Evolutionary conservation across 805 yeast genomes (phyloP).

Genomic region (Lachancea kluyveri): DNA sequence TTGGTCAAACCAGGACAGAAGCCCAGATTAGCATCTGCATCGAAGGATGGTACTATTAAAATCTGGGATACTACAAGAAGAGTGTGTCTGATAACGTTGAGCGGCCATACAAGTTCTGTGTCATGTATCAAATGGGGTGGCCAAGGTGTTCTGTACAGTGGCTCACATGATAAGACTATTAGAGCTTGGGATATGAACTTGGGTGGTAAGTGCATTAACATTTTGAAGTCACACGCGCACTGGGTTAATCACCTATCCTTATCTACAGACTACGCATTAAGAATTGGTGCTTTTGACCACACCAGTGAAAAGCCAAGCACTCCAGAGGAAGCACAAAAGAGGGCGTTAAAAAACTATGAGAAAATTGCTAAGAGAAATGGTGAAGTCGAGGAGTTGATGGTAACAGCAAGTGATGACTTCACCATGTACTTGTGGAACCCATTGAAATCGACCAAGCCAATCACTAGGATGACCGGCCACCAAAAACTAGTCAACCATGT

Average conservation of each 20-base stretch:
- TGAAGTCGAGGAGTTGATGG: conserved; percentile 74
- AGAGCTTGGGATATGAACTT: conserved; percentile 79
- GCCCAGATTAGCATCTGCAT: conserved; percentile 76
- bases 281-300: conserved; percentile 87
- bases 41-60: conserved; percentile 85
- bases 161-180: conserved; percentile 91
- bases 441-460: conserved; percentile 66
- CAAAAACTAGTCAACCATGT: conserved; percentile 96
- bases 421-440: conserved; percentile 99
- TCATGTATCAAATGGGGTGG: conserved; percentile 99
- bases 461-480: conserved; percentile 94
- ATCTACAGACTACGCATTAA: conserved; percentile 81
- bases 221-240: conserved; percentile 86
- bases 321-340: conserved; percentile 41
- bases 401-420: conserved; percentile 94
- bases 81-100: conserved; percentile 59
- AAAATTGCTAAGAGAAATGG: conserved; percentile 52
- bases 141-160: conserved; percentile 71
- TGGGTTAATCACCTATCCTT: conserved; percentile 95
- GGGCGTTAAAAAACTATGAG: conserved; percentile 48
- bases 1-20: conserved; percentile 56
- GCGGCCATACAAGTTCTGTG: conserved; percentile 85
- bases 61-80: conserved; percentile 83
- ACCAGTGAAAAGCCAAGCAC: conserved; percentile 40
- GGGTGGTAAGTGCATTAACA: conserved; percentile 71